A percentile compares a stretch with the other conserved stretches of the same genome.
Conservation (phyloP, 495 filamentous ascomycete species). For the Cenococcum geophilum region DNA sequence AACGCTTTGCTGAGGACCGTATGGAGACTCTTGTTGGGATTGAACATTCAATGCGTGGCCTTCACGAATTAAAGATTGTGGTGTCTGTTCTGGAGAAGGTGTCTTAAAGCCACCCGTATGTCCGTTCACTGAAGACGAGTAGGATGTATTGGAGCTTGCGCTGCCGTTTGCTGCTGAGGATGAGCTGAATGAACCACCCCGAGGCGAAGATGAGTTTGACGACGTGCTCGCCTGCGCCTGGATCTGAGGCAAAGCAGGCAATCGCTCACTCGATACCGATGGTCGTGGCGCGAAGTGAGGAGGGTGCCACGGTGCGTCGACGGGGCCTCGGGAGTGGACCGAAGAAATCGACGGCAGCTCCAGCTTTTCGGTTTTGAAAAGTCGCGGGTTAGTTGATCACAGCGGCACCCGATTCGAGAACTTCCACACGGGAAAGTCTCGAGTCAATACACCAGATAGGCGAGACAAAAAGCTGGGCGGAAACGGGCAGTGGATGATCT, state of each 20-base stretch:
- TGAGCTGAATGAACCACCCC: conserved; percentile 61
- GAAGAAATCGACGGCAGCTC: conserved; percentile 92
- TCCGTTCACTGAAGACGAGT: conserved; percentile 49
- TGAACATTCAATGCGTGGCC: conserved; percentile 31
- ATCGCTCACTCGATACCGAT: conserved; percentile 65
- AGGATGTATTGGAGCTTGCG: conserved; percentile 40
- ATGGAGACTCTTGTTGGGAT: conserved; percentile 32
- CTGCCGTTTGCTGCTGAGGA: conserved; percentile 40
- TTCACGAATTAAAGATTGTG: conserved; percentile 31
- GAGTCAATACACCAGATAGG: conserved; percentile 27
- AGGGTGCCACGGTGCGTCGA: conserved; percentile 64
- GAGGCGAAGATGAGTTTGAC: conserved; percentile 62
- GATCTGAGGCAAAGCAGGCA: conserved; percentile 68
- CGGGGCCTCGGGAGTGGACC: conserved; percentile 81
- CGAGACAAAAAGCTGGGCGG: conserved; percentile 13
- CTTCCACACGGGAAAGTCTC: conserved; percentile 20
- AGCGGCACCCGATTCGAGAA: conserved; percentile 15
- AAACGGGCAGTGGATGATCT: conserved; percentile 26
- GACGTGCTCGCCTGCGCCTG: conserved; percentile 54
- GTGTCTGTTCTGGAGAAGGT: conserved; percentile 45
- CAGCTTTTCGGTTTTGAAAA: conserved; percentile 84
- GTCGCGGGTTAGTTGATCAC: conserved; percentile 28
- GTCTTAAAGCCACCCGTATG: conserved; percentile 42
- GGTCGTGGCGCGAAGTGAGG: conserved; percentile 63
- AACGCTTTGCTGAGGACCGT: conserved; percentile 23